phyloP scores from a whole-genome alignment of 495 filamentous ascomycete genomes.

The Diplogelasinospora grovesii region DNA sequence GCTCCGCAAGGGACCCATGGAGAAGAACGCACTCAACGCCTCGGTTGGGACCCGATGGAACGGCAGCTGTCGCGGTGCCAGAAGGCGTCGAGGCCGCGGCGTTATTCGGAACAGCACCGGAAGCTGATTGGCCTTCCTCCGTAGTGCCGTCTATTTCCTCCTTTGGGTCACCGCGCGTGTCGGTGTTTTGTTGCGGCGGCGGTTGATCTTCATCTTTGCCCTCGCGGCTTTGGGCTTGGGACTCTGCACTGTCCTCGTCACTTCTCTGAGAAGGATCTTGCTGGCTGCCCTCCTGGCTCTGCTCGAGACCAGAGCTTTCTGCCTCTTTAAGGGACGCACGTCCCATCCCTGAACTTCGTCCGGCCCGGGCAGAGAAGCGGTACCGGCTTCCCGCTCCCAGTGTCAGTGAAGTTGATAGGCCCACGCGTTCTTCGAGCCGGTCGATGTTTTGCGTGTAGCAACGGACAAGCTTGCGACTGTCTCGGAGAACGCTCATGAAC shows the following conservation, averaged over 20 bases:
- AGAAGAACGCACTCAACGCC: slow-evolving; percentile 59
- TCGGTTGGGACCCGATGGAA: slow-evolving; percentile 25
- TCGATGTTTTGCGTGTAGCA: slow-evolving; percentile 73
- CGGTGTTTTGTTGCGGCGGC: neutral
- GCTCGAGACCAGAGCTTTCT: slow-evolving; percentile 15
- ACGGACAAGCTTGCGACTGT: slow-evolving; percentile 54
- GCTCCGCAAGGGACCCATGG: slow-evolving; percentile 54
- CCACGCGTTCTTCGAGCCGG: slow-evolving; percentile 58
- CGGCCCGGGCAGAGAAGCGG: slow-evolving; percentile 29
- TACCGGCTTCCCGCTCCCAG: slow-evolving; percentile 51
- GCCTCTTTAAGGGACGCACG: slow-evolving; percentile 9
- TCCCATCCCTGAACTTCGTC: slow-evolving; percentile 9
- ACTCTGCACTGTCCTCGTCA: neutral
- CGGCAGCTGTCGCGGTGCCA: slow-evolving; percentile 1
- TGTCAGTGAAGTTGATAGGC: slow-evolving; percentile 47
- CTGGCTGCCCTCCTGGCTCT: slow-evolving; percentile 16
- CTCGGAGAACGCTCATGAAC: slow-evolving; percentile 55
- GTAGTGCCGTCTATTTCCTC: neutral
- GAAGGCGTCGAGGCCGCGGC: slow-evolving; percentile 1
- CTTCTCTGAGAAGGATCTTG: slow-evolving; percentile 3
- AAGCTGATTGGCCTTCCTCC: neutral
- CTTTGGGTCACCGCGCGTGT: neutral
- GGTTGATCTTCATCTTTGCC: neutral
- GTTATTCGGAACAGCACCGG: neutral
- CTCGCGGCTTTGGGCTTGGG: neutral